Conservation (phyloP, 1,284 basidiomycete species). For the Inonotus obliquus region DNA sequence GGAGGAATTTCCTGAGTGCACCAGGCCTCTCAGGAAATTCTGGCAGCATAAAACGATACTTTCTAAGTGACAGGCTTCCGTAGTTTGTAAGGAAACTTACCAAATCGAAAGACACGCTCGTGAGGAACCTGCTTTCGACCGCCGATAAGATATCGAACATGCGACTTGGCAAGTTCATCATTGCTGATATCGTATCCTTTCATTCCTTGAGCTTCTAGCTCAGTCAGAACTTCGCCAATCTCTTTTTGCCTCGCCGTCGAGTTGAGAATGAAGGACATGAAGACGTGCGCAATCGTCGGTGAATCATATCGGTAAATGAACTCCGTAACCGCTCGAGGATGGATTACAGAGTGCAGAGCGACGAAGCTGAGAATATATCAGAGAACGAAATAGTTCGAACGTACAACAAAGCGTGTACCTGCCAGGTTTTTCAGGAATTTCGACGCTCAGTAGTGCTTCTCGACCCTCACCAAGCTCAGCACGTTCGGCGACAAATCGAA, state of each 20-base stretch:
- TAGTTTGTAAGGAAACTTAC: constrained; percentile 41
- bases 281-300: constrained; percentile 72
- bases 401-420: constrained; percentile 44
- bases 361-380: constrained; percentile 62
- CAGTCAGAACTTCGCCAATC: constrained; percentile 59
- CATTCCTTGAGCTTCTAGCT: constrained; percentile 69
- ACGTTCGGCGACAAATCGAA: constrained; percentile 96
- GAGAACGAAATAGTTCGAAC: constrained; percentile 1
- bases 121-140: constrained; percentile 73
- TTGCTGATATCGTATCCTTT: constrained; percentile 87
- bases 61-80: background rate
- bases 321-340: constrained; percentile 93
- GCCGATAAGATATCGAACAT: constrained; percentile 93
- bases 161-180: constrained; percentile 94
- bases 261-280: constrained; percentile 87
- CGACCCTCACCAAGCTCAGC: constrained; percentile 95
- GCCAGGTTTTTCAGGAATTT: constrained; percentile 90
- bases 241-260: constrained; percentile 62
- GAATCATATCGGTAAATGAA: constrained; percentile 90
- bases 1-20: constrained; percentile 86
- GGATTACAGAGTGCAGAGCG: constrained; percentile 80
- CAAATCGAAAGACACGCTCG: constrained; percentile 92
- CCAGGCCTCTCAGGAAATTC: constrained; percentile 97
- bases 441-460: constrained; percentile 90
- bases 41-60: constrained; percentile 28